Percentiles rank a stretch among this genome's conserved stretches.
Evolutionary conservation across 305 asterid species (phyloP).

Genomic region (Solanum chacoense): DNA sequence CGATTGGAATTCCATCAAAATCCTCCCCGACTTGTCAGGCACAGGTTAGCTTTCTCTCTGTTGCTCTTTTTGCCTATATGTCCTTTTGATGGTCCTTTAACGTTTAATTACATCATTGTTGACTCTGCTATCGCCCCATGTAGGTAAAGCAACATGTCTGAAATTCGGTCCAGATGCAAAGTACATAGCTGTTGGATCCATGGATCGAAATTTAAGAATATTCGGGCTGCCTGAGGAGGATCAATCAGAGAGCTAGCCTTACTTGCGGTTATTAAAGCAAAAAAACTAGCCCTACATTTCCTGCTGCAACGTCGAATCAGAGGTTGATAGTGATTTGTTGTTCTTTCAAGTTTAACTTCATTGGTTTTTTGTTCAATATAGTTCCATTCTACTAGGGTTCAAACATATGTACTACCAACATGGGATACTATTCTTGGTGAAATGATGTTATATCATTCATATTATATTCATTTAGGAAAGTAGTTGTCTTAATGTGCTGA

Average conservation of each 20-base stretch:
- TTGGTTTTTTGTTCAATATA: not conserved
- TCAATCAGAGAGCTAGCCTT: not conserved
- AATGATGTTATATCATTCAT: not conserved
- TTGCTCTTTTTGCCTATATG: not conserved
- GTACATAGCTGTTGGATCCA: conserved; percentile 83
- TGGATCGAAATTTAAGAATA: conserved; percentile 91
- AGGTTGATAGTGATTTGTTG: not conserved
- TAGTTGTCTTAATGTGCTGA: not conserved
- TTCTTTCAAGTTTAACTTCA: not conserved
- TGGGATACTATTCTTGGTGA: not conserved
- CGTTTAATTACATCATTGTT: not conserved
- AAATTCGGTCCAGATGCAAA: conserved; percentile 89
- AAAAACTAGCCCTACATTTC: not conserved
- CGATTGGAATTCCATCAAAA: conserved; percentile 87
- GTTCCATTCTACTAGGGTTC: not conserved
- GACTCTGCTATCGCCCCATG: conserved; percentile 3
- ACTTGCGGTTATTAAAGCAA: not conserved
- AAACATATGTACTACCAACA: not conserved
- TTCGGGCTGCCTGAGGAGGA: conserved; percentile 71
- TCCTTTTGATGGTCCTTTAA: not conserved
- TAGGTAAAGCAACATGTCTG: conserved; percentile 68
- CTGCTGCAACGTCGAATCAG: not conserved
- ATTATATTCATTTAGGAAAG: not conserved
- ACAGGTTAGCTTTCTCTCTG: conserved; percentile 43
- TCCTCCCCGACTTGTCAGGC: conserved; percentile 92